Base-by-base conservation (phyloP, 2,329 filamentous ascomycete species). In the Trichoderma sp. region DNA sequence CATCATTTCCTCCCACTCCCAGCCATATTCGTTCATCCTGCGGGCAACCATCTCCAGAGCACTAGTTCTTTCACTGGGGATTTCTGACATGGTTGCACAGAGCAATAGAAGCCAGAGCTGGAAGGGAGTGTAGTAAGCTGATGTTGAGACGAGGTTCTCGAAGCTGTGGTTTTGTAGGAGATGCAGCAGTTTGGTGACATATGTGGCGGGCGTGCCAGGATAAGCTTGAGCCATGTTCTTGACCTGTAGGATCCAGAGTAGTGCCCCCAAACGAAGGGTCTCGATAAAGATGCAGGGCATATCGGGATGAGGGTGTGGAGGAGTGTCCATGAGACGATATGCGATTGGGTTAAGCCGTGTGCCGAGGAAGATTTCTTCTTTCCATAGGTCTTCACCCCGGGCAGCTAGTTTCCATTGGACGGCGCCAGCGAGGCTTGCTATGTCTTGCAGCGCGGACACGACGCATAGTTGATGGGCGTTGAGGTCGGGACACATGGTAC, bases 331-430 rank as follows among this genome's bases (percentile, higher is more conserved):
- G 2, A 74, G 27, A 9, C 71, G 71, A 31, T 74, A 67, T 18
- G 71, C 33, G 53, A 74, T 74, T 3, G 71, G 71, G 8, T 74
- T 74, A 6, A 74, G 62, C 12, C 50, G 72, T 1, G 60, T 62
- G 35, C 72, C 72, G 35, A 74, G 33, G 24, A 45, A 68, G 31
- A 74, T n/a, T 62, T 74, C 72, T 50, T 74, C 63, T n/a, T 60
- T 62, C 72, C 72, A 74, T 5, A 74, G 24, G 5, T 74, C 33
- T 2, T 74, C 31, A 18, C 72, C 72, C 24, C 50, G 4, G 18
- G 11, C 12, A n/a, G 35, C 33, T n/a, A 68, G 12, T 27, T 74
- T 74, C 8, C 50, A 60, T n/a, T 67, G 63, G 6, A 74, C 67
- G 21, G 29, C n/a, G 24, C 41, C 29, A 2, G 50, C 60, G n/a